A percentile compares a stretch with the other conserved stretches of the same genome.
phyloP scores from a whole-genome alignment of 768 basidiomycete species.

The Leccinum broughii region DNA sequence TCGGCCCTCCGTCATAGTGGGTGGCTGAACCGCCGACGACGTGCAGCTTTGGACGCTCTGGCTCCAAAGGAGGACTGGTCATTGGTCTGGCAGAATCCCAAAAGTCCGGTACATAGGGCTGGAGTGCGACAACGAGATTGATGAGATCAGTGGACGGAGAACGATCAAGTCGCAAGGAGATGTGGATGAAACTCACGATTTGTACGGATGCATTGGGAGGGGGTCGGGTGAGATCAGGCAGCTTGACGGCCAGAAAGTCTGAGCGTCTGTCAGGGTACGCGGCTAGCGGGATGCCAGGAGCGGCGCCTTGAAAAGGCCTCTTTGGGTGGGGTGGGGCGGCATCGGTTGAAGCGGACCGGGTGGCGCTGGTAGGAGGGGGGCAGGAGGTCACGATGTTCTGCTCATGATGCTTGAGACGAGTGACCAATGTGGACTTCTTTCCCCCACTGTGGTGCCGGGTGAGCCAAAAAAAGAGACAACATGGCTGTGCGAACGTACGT shows the following conservation, averaged over 20 bases:
- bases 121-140: constrained; percentile 5
- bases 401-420: constrained; percentile 56
- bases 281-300: constrained; percentile 46
- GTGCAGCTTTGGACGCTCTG: constrained; percentile 46
- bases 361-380: constrained; percentile 10
- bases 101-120: constrained; percentile 64
- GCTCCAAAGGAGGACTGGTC: constrained; percentile 27
- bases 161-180: constrained; percentile 6
- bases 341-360: constrained; percentile 28
- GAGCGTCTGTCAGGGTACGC: constrained; percentile 27
- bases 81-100: constrained; percentile 51
- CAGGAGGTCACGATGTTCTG: constrained; percentile 26
- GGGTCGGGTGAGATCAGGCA: constrained; percentile 57
- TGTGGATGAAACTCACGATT: constrained; percentile 48
- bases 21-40: constrained; percentile 49
- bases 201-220: constrained; percentile 47
- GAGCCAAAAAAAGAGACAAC: not conserved
- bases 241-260: constrained; percentile 46
- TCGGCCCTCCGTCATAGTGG: constrained; percentile 49
- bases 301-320: constrained; percentile 29
- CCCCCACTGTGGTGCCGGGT: constrained; percentile 44
- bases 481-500: constrained; percentile 35
- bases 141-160: constrained; percentile 2
- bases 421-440: constrained; percentile 55
- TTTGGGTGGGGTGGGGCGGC: constrained; percentile 19